Evolutionary conservation across 306 rosid genomes (phyloP), one percentile per base, ranked within the genome.

Genomic region (Fragaria vesca): DNA sequence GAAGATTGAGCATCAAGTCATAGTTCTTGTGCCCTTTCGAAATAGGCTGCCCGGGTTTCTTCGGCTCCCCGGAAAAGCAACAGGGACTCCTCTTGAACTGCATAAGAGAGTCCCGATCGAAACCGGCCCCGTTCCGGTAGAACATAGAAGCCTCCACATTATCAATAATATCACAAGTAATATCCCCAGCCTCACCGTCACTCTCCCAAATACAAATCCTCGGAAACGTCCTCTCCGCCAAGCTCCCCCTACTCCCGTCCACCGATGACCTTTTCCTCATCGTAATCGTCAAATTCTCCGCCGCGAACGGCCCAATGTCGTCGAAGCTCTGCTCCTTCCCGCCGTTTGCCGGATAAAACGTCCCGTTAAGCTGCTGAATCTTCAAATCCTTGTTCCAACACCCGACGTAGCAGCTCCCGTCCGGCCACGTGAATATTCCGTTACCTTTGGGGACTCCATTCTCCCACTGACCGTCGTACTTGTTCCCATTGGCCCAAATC

Each of bases 151-250:
- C 99, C 75, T 96, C 98, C 76, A 89, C 94, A 84, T 91, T 93
- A 75, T 96, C 98, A 16, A 96, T 69, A 16, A 96, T 93, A 76
- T 96, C 99, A 73, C 98, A 96, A 4, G 98, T 93, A 57, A 96
- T 96, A 76, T 96, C 99, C 55, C 99, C 99, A 0, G 92, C 97
- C 61, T 96, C 99, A 1, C 99, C 98, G 43, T 96, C 97, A 0
- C 91, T 87, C 84, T 96, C 98, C 99, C 99, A 96, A 4, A 96
- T 96, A 40, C 98, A 96, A 83, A 96, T 93, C 88, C 92, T 83
- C 0, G 91, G 92, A 66, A 94, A 96, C 48, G 75, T 84, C 87
- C 86, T 86, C 69, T 86, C 95, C 17, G 90, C 86, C 43, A 81
- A 66, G 76, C 93, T 87, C 74, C 92, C 91, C 76, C 97, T 83